A percentile compares a stretch with the other conserved stretches of the same genome.
phyloP scores from a whole-genome alignment of 2,329 filamentous ascomycete species.

The Samsoniella hepiali region DNA sequence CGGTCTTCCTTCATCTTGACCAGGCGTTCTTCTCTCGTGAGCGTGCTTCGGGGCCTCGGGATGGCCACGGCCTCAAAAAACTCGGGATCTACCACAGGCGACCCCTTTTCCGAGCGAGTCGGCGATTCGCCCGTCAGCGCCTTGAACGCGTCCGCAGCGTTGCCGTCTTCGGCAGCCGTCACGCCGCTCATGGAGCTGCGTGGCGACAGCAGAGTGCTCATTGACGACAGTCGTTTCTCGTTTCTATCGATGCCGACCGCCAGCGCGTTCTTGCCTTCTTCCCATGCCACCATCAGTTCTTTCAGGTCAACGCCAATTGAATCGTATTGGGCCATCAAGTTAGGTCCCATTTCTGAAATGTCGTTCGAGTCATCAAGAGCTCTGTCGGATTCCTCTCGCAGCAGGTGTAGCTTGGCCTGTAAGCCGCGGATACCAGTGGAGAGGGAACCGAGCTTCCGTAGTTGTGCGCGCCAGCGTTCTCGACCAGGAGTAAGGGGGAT shows the following conservation, averaged over 20 bases:
- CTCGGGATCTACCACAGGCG: conserved; percentile 66
- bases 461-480: conserved; percentile 80
- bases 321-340: conserved; percentile 86
- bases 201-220: conserved; percentile 58
- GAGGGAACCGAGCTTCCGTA: conserved; percentile 82
- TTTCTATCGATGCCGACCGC: conserved; percentile 79
- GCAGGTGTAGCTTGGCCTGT: conserved; percentile 89
- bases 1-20: conserved; percentile 85
- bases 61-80: conserved; percentile 89
- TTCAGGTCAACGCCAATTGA: conserved; percentile 87
- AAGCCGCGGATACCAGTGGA: conserved; percentile 87
- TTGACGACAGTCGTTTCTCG: conserved; percentile 64
- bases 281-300: conserved; percentile 78
- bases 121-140: conserved; percentile 71
- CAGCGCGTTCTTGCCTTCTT: conserved; percentile 78
- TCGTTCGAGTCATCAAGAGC: conserved; percentile 70
- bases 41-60: conserved; percentile 61
- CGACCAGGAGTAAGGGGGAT: conserved; percentile 65
- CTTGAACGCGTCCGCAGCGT: conserved; percentile 62
- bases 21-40: conserved; percentile 85
- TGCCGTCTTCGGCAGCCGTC: conserved; percentile 56
- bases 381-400: conserved; percentile 84
- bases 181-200: conserved; percentile 64
- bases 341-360: conserved; percentile 71
- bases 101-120: conserved; percentile 49